Base-by-base conservation (phyloP, 768 basidiomycete genomes). In the Tylopilus vinaceipallidus region DNA sequence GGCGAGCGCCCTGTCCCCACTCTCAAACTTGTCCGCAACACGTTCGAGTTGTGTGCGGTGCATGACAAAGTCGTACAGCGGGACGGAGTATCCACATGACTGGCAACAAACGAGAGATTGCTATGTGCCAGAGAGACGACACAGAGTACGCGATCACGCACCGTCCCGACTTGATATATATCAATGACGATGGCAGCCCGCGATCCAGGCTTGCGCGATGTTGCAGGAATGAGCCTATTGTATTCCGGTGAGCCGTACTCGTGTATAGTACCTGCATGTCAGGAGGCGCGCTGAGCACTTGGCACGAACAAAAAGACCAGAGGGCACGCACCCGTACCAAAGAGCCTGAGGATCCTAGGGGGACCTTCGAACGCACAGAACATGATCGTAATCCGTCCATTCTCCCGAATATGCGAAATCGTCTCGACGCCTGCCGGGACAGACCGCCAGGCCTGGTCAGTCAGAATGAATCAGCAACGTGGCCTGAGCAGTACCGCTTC, bases 71-170 rank as follows among this genome's bases (percentile, higher is more conserved):
- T 75, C 71, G 61, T 80, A 86, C 53, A 78, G 71, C 5, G 86
- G 85, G 22, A 88, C 80, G 4, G 75, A 75, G 52, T 71, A 86
- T 17, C 86, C 84, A 54, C 85, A 88, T 1, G 84, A 84, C 85
- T 87, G 59, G n/a, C n/a, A n/a, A 17, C 12, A 23, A 33, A 26
- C 19, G 22, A 30, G 24, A n/a, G 7, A 24, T 6, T 7, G n/a
- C 11, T 43, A 16, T 45, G 35, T 16, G 9, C n/a, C n/a, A 6
- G 7, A n/a, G 4, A n/a, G 2, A 14, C 33, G n/a, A n/a, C n/a
- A 10, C 16, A 14, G 10, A 20, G 22, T 9, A 34, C 13, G 2
- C 3, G 3, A 0, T 2, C n/a, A 55, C 74, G 50, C 42, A 78
- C 77, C 6, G 76, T 58, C 38, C 71, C 69, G 22, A 84, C 82